Evolutionary conservation across 2,329 filamentous ascomycete species (phyloP).

Genomic region (Ceratocystis cubensis): DNA sequence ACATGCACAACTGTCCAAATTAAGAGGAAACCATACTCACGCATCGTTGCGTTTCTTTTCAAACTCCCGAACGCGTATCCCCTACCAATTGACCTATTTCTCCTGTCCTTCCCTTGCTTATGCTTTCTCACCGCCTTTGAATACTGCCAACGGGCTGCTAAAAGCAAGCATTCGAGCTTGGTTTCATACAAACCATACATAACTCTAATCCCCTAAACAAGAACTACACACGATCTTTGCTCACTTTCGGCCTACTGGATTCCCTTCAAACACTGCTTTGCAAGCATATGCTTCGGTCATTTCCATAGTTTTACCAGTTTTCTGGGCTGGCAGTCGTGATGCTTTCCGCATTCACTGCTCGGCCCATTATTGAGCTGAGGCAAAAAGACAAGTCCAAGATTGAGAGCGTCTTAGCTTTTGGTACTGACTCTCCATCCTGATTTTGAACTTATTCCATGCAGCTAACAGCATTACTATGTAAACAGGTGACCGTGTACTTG

Average conservation of each 20-base stretch:
- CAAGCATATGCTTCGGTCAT: slow-evolving; percentile 23
- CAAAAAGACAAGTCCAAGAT: slow-evolving; percentile 93
- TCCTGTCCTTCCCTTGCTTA: not conserved
- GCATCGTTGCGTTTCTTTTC: not conserved
- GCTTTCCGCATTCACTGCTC: slow-evolving; percentile 95
- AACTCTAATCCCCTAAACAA: not conserved
- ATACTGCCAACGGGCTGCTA: not conserved
- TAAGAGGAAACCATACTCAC: not conserved
- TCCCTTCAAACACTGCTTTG: not conserved
- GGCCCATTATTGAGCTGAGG: slow-evolving; percentile 92
- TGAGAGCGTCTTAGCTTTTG: slow-evolving; percentile 86
- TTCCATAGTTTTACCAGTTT: slow-evolving; percentile 25
- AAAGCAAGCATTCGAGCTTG: not conserved
- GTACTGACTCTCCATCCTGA: slow-evolving; percentile 33
- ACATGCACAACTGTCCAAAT: not conserved
- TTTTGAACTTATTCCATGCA: not conserved
- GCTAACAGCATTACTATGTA: slow-evolving; percentile 18
- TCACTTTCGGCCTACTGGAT: not conserved
- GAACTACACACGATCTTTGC: not conserved
- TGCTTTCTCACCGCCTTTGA: not conserved
- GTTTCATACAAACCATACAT: not conserved
- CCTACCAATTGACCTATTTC: not conserved
- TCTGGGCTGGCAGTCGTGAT: slow-evolving; percentile 46
- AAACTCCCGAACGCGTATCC: not conserved
- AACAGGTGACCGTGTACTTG: slow-evolving; percentile 73